Conservation (phyloP, 768 basidiomycete species). For the Suillus weaverae region DNA sequence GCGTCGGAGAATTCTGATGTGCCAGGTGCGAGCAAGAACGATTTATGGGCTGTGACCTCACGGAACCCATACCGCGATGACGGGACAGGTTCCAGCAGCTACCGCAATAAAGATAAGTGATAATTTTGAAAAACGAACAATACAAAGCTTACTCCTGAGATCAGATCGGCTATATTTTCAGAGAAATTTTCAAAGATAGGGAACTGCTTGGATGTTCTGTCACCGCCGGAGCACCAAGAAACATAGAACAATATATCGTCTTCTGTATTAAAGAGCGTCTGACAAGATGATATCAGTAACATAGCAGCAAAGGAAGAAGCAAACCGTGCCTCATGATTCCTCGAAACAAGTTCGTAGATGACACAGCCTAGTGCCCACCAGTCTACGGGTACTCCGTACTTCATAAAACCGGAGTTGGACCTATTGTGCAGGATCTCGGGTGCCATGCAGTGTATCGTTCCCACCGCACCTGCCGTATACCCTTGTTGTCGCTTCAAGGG, state of each 20-base stretch:
- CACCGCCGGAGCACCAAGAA: not conserved
- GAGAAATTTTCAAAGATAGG: not conserved
- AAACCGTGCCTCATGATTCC: not conserved
- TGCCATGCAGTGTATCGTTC: not conserved
- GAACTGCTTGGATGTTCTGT: no score
- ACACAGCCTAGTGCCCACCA: not conserved
- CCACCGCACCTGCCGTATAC: not conserved
- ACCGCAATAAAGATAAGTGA: not conserved
- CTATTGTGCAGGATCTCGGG: not conserved
- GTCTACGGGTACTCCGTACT: not conserved
- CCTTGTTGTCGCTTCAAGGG: not conserved
- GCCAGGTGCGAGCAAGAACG: not conserved
- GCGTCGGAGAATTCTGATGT: not conserved
- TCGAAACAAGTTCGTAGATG: not conserved
- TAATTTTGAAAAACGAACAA: not conserved
- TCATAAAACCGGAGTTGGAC: not conserved
- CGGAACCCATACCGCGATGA: not conserved
- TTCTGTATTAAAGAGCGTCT: not conserved
- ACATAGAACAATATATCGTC: not conserved
- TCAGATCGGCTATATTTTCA: not conserved
- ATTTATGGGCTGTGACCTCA: not conserved
- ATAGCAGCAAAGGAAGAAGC: not conserved
- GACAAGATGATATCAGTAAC: not conserved
- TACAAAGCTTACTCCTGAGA: not conserved
- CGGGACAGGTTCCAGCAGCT: not conserved